Percentiles rank a stretch among this genome's conserved stretches.
phyloP scores from a whole-genome alignment of 2,329 filamentous ascomycete genomes.

The Aureobasidium sp. region DNA sequence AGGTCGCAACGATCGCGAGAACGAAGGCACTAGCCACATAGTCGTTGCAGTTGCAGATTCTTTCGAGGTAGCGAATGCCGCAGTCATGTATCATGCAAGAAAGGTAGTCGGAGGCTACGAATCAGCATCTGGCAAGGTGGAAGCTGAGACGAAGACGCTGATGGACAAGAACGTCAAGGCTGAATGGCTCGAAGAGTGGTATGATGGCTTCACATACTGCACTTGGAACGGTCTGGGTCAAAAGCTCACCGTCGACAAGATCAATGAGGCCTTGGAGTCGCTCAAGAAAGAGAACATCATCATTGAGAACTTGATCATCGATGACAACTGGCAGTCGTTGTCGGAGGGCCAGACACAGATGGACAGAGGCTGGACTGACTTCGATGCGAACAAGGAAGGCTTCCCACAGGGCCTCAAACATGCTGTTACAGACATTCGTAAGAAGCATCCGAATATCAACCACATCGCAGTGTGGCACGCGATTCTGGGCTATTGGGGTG shows the following conservation, averaged over 20 bases:
- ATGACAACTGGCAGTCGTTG: slow-evolving; percentile 92
- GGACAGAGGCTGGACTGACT: slow-evolving; percentile 61
- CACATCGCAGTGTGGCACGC: slow-evolving; percentile 95
- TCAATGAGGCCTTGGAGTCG: slow-evolving; percentile 66
- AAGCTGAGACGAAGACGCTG: slow-evolving; percentile 40
- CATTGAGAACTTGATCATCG: slow-evolving; percentile 81
- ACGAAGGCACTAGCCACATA: slow-evolving; percentile 52
- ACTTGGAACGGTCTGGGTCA: slow-evolving; percentile 95
- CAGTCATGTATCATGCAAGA: slow-evolving; percentile 83
- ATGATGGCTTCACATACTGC: slow-evolving; percentile 88
- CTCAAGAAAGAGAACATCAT: slow-evolving; percentile 67
- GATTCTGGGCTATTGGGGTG: slow-evolving; percentile 82
- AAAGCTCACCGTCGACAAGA: slow-evolving; percentile 69
- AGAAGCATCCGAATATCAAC: slow-evolving; percentile 60
- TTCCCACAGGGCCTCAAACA: slow-evolving; percentile 77
- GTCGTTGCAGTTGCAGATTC: slow-evolving; percentile 64
- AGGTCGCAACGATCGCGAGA: slow-evolving; percentile 62
- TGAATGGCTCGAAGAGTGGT: slow-evolving; percentile 79
- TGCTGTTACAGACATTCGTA: slow-evolving; percentile 61
- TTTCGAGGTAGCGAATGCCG: slow-evolving; percentile 70
- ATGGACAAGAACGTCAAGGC: slow-evolving; percentile 43
- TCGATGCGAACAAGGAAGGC: slow-evolving; percentile 72
- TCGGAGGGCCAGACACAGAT: slow-evolving; percentile 49
- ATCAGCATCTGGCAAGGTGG: slow-evolving; percentile 36
- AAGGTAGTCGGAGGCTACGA: slow-evolving; percentile 48